phyloP scores from a whole-genome alignment of 257 asterid species.

The Plectranthus barbatus region DNA sequence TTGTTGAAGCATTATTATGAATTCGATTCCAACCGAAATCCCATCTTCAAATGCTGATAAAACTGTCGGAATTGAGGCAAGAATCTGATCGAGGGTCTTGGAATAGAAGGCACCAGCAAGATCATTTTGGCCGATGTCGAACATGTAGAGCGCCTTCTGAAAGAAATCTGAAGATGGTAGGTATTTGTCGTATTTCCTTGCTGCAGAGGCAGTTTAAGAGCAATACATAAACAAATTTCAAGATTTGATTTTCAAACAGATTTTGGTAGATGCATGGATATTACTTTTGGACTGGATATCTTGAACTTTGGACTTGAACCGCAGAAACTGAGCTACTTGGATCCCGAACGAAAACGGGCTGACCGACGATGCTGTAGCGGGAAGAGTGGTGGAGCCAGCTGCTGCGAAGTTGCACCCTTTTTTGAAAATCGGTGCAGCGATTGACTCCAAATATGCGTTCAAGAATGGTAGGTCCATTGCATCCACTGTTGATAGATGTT shows the following conservation, averaged over 20 bases:
- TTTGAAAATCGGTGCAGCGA: slow-evolving; percentile 61
- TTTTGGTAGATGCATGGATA: neutral
- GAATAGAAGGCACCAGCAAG: slow-evolving; percentile 90
- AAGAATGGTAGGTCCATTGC: slow-evolving; percentile 83
- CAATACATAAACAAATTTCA: neutral
- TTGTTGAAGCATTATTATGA: neutral
- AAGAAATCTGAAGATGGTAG: slow-evolving; percentile 60
- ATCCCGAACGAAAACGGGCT: slow-evolving; percentile 72
- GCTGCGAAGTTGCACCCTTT: slow-evolving; percentile 87
- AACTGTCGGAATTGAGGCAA: slow-evolving; percentile 73
- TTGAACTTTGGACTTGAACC: slow-evolving; percentile 69
- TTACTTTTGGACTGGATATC: slow-evolving; percentile 60
- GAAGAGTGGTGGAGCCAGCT: slow-evolving; percentile 64
- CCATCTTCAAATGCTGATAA: slow-evolving; percentile 66
- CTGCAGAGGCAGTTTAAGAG: slow-evolving; percentile 23
- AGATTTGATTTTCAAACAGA: neutral
- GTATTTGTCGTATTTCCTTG: slow-evolving; percentile 51
- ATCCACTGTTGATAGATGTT: slow-evolving; percentile 52
- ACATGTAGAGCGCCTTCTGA: slow-evolving; percentile 71
- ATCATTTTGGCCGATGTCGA: slow-evolving; percentile 96
- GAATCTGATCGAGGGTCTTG: slow-evolving; percentile 69
- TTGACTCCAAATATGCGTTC: slow-evolving; percentile 73
- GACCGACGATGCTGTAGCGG: slow-evolving; percentile 50
- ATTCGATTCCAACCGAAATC: neutral
- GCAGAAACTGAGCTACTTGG: slow-evolving; percentile 82